These are phyloP conservation scores for Lasiodiplodia gonubiensis DNA, from an alignment of 2,329 filamentous ascomycete genomes.

Conservation along the genomic window DNA sequence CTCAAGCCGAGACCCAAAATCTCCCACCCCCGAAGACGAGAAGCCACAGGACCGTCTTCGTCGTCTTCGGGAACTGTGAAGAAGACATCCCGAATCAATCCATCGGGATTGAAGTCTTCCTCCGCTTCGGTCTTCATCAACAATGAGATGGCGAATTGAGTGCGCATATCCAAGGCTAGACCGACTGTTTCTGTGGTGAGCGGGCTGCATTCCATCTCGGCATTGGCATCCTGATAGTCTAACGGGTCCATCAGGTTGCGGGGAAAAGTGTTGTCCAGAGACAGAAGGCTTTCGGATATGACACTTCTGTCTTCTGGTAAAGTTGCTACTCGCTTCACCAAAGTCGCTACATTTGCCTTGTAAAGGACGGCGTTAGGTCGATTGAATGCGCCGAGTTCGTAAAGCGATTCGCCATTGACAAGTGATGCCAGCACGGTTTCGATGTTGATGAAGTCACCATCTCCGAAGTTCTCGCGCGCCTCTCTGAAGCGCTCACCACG, in stretches of 20 bases:
- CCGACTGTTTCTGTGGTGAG: slow-evolving; percentile 53
- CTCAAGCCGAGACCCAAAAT: slow-evolving; percentile 46
- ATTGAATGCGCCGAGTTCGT: slow-evolving; percentile 30
- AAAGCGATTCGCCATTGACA: neutral
- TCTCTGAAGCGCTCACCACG: slow-evolving; percentile 41
- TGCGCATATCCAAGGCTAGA: slow-evolving; percentile 60
- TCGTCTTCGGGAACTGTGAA: slow-evolving; percentile 34
- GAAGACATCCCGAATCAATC: slow-evolving; percentile 51
- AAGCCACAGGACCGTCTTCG: slow-evolving; percentile 23
- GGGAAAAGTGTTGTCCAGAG: slow-evolving; percentile 45
- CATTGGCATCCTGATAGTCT: slow-evolving; percentile 39
- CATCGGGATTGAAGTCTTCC: slow-evolving; percentile 47
- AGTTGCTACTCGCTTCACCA: slow-evolving; percentile 48
- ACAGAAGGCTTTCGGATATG: slow-evolving; percentile 39
- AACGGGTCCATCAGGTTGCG: slow-evolving; percentile 40
- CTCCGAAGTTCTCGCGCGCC: slow-evolving; percentile 45
- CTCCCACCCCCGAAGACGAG: slow-evolving; percentile 45
- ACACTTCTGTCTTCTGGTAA: slow-evolving; percentile 38
- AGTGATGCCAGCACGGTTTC: slow-evolving; percentile 8
- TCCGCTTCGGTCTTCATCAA: slow-evolving; percentile 45
- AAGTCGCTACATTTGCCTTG: slow-evolving; percentile 51
- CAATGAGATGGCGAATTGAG: slow-evolving; percentile 60
- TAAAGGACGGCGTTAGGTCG: slow-evolving; percentile 51
- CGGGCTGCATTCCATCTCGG: slow-evolving; percentile 38
- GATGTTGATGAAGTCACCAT: slow-evolving; percentile 49